Conservation (phyloP, 331 rosid species). For the Malus hybrid region DNA sequence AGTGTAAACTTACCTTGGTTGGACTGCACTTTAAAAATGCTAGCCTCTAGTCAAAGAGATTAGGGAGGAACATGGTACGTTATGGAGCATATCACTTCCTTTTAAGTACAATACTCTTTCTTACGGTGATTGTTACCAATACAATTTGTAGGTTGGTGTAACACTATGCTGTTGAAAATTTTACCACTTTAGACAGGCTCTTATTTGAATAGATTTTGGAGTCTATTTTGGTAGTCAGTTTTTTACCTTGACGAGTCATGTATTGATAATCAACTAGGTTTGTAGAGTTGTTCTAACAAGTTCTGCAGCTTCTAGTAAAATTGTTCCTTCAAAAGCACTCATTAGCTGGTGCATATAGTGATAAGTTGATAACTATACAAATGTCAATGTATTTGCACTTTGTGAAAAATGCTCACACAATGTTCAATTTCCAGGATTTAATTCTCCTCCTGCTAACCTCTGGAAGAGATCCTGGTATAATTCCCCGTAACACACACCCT, state of each 20-base stretch:
- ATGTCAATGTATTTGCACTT: neutral
- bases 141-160: neutral
- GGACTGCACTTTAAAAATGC: neutral
- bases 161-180: neutral
- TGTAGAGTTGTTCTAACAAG: neutral
- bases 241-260: neutral
- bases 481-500: slow-evolving; percentile 89
- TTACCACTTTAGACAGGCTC: neutral
- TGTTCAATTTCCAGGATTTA: slow-evolving; percentile 43
- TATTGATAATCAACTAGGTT: neutral
- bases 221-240: neutral
- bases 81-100: neutral
- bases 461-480: slow-evolving; percentile 95
- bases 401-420: neutral
- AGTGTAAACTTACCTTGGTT: no score
- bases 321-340: neutral
- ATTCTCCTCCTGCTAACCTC: slow-evolving; percentile 76
- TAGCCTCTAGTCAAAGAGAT: neutral
- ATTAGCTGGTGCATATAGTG: neutral
- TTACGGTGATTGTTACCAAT: neutral
- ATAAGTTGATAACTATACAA: neutral
- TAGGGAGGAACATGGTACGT: neutral
- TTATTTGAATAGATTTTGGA: neutral
- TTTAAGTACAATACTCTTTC: neutral
- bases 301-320: neutral